Percentiles rank a stretch among this genome's conserved stretches.
phyloP scores from a whole-genome alignment of 768 basidiomycete genomes.

The Lentinula lateritia region DNA sequence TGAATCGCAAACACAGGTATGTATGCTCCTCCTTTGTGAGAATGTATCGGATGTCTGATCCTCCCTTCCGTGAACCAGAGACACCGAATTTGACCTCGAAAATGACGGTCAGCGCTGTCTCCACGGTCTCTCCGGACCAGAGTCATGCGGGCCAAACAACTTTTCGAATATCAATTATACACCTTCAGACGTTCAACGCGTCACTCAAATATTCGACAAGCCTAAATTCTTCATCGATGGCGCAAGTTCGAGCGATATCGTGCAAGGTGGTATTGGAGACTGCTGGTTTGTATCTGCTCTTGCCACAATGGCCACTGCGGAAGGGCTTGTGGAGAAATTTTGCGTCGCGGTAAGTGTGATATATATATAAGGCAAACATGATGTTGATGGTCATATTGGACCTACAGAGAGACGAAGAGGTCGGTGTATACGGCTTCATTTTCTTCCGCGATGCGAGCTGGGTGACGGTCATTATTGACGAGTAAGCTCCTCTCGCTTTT shows the following conservation, averaged over 20 bases:
- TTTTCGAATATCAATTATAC: slow-evolving; percentile 9
- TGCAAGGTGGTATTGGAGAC: slow-evolving; percentile 45
- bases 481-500: slow-evolving; percentile 28
- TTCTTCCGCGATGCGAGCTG: slow-evolving; percentile 49
- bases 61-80: slow-evolving; percentile 25
- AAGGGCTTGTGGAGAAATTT: slow-evolving; percentile 43
- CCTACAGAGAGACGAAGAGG: slow-evolving; percentile 39
- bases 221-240: slow-evolving; percentile 45
- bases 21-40: slow-evolving; percentile 8
- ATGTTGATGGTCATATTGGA: not conserved
- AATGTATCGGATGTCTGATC: not conserved
- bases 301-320: slow-evolving; percentile 39
- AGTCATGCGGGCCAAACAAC: not conserved
- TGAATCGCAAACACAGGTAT: slow-evolving; percentile 48
- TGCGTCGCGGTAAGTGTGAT: slow-evolving; percentile 39
- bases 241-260: slow-evolving; percentile 36
- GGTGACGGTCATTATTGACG: slow-evolving; percentile 52
- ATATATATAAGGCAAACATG: not conserved
- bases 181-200: slow-evolving; percentile 38
- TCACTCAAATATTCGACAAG: slow-evolving; percentile 47
- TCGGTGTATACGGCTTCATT: slow-evolving; percentile 55
- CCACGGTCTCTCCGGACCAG: slow-evolving; percentile 26
- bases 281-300: slow-evolving; percentile 53
- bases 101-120: slow-evolving; percentile 34
- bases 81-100: slow-evolving; percentile 51